These are phyloP conservation scores for Annulohypoxylon nitens DNA, from an alignment of 495 filamentous ascomycete genomes.

Conservation along the genomic window DNA sequence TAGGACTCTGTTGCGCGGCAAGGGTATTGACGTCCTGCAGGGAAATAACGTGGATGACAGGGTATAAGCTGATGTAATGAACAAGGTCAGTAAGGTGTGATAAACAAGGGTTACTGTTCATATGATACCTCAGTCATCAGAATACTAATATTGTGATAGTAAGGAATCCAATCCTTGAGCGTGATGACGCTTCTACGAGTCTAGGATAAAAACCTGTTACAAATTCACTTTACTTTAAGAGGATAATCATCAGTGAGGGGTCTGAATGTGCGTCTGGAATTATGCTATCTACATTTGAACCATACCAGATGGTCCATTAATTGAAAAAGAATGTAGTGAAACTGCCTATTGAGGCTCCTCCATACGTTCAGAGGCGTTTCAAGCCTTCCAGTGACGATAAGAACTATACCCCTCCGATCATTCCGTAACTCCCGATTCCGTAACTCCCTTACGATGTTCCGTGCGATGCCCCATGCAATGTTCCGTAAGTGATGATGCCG, in stretches of 20 bases:
- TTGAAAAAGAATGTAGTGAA: background rate
- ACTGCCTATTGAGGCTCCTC: background rate
- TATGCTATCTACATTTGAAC: background rate
- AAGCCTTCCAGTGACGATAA: too few relatives aligned
- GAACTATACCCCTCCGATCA: too few relatives aligned
- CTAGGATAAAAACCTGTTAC: background rate
- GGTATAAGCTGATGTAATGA: background rate
- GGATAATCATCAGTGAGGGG: background rate
- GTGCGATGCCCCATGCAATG: too few relatives aligned
- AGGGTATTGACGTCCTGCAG: background rate
- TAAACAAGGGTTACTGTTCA: background rate
- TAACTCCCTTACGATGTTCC: too few relatives aligned
- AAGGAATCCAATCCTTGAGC: background rate
- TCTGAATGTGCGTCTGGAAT: background rate
- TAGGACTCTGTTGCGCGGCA: background rate
- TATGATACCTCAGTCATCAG: background rate
- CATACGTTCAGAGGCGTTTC: background rate
- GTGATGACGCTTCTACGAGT: background rate
- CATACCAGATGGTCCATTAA: background rate
- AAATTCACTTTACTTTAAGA: background rate
- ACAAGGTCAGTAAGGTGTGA: background rate
- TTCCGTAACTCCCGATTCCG: too few relatives aligned
- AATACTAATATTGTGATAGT: background rate
- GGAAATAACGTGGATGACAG: background rate
- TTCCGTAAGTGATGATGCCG: too few relatives aligned